These are phyloP conservation scores for Starmerella davenportii DNA, from an alignment of 805 yeast genomes.

Conservation along the genomic window DNA sequence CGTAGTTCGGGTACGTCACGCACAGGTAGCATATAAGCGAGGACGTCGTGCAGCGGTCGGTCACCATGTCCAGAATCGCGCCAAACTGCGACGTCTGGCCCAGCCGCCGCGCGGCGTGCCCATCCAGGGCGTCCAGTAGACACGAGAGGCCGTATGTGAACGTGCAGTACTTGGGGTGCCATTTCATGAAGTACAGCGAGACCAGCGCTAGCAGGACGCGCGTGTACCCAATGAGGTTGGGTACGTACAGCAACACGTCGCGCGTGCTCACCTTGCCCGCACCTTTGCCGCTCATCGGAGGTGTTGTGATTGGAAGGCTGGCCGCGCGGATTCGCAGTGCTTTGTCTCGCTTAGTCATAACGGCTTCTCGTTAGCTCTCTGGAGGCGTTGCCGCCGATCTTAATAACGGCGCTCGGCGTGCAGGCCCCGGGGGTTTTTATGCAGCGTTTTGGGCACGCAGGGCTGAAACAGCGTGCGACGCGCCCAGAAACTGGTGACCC, in stretches of 20 bases:
- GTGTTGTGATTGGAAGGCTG: background rate
- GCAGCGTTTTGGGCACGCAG: no score
- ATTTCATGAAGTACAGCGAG: constrained; percentile 65
- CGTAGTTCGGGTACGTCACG: constrained; percentile 55
- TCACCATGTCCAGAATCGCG: constrained; percentile 96
- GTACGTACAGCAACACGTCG: constrained; percentile 62
- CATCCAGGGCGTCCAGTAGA: constrained; percentile 87
- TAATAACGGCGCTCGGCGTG: no score
- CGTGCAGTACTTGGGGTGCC: constrained; percentile 66
- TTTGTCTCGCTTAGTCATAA: no score
- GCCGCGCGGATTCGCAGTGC: background rate
- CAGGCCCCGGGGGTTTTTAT: no score
- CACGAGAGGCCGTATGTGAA: constrained; percentile 72
- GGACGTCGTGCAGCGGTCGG: constrained; percentile 92
- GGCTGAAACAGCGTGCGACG: no score
- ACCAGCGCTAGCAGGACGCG: constrained; percentile 67
- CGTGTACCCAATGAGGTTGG: constrained; percentile 78
- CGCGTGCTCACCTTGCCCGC: constrained; percentile 11
- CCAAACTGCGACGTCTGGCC: constrained; percentile 86
- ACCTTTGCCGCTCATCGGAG: background rate
- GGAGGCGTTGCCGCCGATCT: no score
- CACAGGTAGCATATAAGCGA: constrained; percentile 78
- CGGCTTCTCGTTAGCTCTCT: no score
- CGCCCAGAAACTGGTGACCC: no score
- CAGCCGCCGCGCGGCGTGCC: constrained; percentile 77